Base-by-base conservation (phyloP, 202 grass and related monocot species). In the Zizania palustris region DNA sequence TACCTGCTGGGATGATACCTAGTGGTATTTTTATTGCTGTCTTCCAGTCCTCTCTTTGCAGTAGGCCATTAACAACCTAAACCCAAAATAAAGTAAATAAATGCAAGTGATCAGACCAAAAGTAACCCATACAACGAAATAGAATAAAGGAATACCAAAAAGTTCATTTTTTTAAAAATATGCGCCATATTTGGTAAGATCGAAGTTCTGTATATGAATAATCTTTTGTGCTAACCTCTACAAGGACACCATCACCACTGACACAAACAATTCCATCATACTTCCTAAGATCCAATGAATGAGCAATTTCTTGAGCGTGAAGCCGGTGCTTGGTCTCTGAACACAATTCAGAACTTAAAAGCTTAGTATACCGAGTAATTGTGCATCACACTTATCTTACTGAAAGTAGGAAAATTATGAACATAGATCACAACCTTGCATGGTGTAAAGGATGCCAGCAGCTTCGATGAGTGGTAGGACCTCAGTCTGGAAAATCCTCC, bases 201-300 rank as follows among this genome's bases (percentile, higher is more conserved):
- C n/a, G n/a, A n/a, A n/a, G n/a, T n/a, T n/a, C n/a, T 37, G 45
- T 56, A 70, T 2, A 3, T 4, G 54, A 44, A 73, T 65, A 19
- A 4, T 53, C 50, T 13, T 65, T 66, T 69, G 61, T 79, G 58
- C 87, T 86, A 85, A 99, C 96, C 96, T 99, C 96, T 59, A 96
- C 96, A 65, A 99, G 79, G 56, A 96, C 66, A 69, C 96, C 96
- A 74, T 99, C 96, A 73, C 96, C 96, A 76, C 96, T 99, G 42
- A 99, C 89, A 85, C 96, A 99, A 64, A 99, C 65, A 59, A 99
- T 93, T 19, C 92, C 96, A 64, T 99, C 89, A 85, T 90, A 99
- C 71, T 93, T 87, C 78, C 33, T 79, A 65, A 96, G 59, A 92
- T 99, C 89, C 59, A 99, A 84, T 1, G 92, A 95, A 76, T 50